Evolutionary conservation across 495 filamentous ascomycete species (phyloP).

Genomic region (Jackrogersella minutella): DNA sequence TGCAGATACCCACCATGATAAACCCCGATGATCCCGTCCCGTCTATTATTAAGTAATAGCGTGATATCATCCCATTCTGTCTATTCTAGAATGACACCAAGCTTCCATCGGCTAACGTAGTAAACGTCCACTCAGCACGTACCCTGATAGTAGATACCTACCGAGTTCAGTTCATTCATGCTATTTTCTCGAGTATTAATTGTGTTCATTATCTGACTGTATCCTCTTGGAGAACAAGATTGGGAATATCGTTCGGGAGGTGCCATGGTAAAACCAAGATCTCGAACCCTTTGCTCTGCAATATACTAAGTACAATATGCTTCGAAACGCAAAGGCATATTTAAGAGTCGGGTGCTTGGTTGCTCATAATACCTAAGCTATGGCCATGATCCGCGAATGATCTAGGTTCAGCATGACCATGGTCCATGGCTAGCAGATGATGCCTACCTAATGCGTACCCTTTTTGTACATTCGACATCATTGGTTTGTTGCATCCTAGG

Average conservation of each 20-base stretch:
- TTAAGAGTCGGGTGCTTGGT: neutral
- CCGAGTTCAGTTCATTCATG: neutral
- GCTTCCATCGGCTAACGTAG: neutral
- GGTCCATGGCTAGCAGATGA: neutral
- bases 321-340: neutral
- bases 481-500: neutral
- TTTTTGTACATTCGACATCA: neutral
- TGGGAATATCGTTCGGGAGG: neutral
- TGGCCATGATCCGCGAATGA: neutral
- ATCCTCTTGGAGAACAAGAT: neutral
- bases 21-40: neutral
- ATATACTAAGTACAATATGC: neutral
- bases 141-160: too few species aligned
- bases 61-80: neutral
- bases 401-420: neutral
- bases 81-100: conserved; percentile 3
- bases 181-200: neutral
- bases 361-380: neutral
- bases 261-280: too few species aligned
- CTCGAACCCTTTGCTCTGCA: neutral
- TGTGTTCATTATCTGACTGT: neutral
- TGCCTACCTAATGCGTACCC: neutral
- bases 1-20: neutral
- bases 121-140: neutral
- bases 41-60: neutral